Evolutionary conservation across 2,329 filamentous ascomycete species (phyloP).

Genomic region (Thelonectria rubi): DNA sequence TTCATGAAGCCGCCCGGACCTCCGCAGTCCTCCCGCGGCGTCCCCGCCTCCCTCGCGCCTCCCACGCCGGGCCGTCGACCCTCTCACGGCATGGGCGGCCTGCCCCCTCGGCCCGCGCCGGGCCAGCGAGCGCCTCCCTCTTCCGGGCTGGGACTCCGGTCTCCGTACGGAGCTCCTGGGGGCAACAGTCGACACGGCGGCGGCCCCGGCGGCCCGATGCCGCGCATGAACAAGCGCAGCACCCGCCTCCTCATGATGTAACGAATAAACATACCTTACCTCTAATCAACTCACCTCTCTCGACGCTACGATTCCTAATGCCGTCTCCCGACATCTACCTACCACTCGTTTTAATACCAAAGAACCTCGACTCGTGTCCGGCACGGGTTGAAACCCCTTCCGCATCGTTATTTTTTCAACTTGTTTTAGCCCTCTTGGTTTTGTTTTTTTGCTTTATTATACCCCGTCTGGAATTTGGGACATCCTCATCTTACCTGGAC

Average conservation of each 20-base stretch:
- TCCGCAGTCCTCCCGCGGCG: conserved; percentile 23
- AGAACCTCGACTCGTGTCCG: not conserved
- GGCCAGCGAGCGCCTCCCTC: not conserved
- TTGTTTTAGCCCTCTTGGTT: conserved; percentile 15
- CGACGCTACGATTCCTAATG: conserved; percentile 29
- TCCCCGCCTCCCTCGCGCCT: conserved; percentile 16
- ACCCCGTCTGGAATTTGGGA: conserved; percentile 30
- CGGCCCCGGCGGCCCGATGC: conserved; percentile 50
- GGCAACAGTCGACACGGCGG: conserved; percentile 38
- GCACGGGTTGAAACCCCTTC: conserved; percentile 27
- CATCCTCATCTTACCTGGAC: conserved; percentile 19
- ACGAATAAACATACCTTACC: conserved; percentile 26
- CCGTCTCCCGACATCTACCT: conserved; percentile 18
- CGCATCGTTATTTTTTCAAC: conserved; percentile 26
- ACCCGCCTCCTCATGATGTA: conserved; percentile 68
- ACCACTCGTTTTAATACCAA: not conserved
- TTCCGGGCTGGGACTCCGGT: conserved; percentile 9
- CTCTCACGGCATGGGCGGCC: conserved; percentile 32
- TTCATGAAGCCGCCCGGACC: conserved; percentile 29
- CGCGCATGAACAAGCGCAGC: conserved; percentile 70
- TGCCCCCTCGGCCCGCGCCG: not conserved
- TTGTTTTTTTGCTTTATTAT: conserved; percentile 34
- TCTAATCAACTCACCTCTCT: conserved; percentile 27
- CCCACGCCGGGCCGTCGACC: conserved; percentile 35
- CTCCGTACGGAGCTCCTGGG: not conserved